Percentiles rank a stretch among this genome's conserved stretches.
Conservation (phyloP, 495 filamentous ascomycete genomes). For the Penicillium cosmopolitanum region DNA sequence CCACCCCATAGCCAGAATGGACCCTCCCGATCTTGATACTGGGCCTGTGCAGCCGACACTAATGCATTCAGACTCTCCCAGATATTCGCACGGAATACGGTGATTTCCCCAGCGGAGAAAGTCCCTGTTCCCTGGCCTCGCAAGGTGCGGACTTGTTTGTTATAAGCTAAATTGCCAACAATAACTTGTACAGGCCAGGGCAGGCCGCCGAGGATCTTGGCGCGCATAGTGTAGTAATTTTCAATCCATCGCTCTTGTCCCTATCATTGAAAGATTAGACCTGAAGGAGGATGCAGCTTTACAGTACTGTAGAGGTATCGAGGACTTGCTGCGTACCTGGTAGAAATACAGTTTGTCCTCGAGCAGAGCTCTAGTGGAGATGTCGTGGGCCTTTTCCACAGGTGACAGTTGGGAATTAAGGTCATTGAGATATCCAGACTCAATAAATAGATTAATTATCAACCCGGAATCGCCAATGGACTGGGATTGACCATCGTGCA, state of each 20-base stretch:
- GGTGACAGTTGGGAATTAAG: conserved; percentile 47
- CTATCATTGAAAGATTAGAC: conserved; percentile 16
- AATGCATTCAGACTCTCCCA: conserved; percentile 56
- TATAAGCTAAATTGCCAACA: conserved; percentile 56
- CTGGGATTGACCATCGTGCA: conserved; percentile 16
- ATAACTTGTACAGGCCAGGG: conserved; percentile 56
- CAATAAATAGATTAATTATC: conserved; percentile 51
- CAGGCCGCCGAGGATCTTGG: conserved; percentile 47
- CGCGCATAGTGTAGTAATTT: conserved; percentile 66
- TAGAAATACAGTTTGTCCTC: conserved; percentile 66
- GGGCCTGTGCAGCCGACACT: conserved; percentile 25
- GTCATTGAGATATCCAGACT: conserved; percentile 45
- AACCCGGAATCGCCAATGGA: conserved; percentile 54
- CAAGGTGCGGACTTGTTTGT: conserved; percentile 42
- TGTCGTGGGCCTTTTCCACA: conserved; percentile 46
- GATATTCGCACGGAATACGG: conserved; percentile 46
- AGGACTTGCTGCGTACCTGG: conserved; percentile 32
- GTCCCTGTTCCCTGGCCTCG: conserved; percentile 60
- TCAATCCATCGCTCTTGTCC: conserved; percentile 51
- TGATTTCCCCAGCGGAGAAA: conserved; percentile 53
- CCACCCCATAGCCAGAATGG: conserved; percentile 64
- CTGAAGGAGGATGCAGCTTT: too few species aligned
- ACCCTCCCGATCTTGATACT: conserved; percentile 20
- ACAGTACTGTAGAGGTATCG: not conserved
- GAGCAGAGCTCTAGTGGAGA: conserved; percentile 55